Conservation (phyloP, 495 filamentous ascomycete species). For the Penicillium goetzii region DNA sequence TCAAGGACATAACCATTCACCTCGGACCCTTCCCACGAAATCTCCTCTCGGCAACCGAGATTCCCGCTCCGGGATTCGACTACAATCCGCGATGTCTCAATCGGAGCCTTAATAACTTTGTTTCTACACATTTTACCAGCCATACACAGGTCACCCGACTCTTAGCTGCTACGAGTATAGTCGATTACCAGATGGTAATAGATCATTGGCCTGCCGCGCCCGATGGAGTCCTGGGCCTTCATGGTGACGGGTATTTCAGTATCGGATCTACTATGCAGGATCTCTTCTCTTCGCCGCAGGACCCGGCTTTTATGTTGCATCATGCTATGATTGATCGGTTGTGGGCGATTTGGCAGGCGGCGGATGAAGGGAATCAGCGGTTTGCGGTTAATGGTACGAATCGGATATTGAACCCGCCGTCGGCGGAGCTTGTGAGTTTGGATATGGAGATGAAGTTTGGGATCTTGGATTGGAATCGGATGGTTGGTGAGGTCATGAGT, state of each 20-base stretch:
- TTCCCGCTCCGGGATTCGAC: conserved; percentile 35
- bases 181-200: conserved; percentile 30
- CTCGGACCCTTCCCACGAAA: conserved; percentile 52
- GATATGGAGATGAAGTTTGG: conserved; percentile 38
- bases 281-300: conserved; percentile 40
- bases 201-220: conserved; percentile 29
- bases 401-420: conserved; percentile 30
- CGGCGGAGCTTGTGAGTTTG: conserved; percentile 24
- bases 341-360: conserved; percentile 60
- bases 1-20: conserved; percentile 50
- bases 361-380: conserved; percentile 22
- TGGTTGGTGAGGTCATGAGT: conserved; percentile 37
- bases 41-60: conserved; percentile 15
- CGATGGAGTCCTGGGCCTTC: conserved; percentile 25
- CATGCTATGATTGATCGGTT: conserved; percentile 59
- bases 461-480: conserved; percentile 25
- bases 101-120: conserved; percentile 59
- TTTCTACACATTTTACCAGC: conserved; percentile 28
- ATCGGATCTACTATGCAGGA: conserved; percentile 35
- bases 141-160: conserved; percentile 21
- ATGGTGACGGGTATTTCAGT: conserved; percentile 36
- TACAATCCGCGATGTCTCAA: conserved; percentile 66
- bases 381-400: conserved; percentile 36
- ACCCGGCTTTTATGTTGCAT: conserved; percentile 63
- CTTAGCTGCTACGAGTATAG: conserved; percentile 21